These are phyloP conservation scores for Alternaria arborescens DNA, from an alignment of 2,329 filamentous ascomycete genomes.

Conservation along the genomic window DNA sequence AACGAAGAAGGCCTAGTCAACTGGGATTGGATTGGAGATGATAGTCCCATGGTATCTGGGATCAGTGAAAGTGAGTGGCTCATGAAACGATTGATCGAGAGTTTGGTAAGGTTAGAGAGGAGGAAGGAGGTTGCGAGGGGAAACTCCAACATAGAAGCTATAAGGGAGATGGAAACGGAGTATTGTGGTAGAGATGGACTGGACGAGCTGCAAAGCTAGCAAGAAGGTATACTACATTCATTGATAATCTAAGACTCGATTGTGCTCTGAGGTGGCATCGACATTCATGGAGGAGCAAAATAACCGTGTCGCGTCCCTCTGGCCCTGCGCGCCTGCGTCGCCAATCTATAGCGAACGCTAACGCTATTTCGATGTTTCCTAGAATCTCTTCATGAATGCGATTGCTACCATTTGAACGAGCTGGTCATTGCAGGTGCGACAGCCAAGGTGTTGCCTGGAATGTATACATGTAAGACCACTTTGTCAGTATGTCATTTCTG, in stretches of 20 bases:
- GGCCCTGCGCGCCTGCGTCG: not conserved
- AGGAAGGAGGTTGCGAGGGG: conserved; percentile 26
- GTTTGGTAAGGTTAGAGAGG: conserved; percentile 57
- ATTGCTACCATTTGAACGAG: not conserved
- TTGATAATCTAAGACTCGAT: not conserved
- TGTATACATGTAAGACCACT: not conserved
- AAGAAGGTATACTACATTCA: not conserved
- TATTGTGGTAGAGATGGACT: not conserved
- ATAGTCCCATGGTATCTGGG: conserved; percentile 71
- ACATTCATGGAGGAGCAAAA: not conserved
- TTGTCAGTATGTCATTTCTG: not conserved
- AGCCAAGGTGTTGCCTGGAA: not conserved
- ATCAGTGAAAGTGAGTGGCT: conserved; percentile 73
- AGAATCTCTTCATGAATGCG: not conserved
- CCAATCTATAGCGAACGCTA: not conserved
- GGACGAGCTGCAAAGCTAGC: not conserved
- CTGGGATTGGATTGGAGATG: conserved; percentile 77
- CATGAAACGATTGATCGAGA: conserved; percentile 71
- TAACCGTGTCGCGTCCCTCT: not conserved
- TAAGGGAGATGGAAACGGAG: conserved; percentile 10
- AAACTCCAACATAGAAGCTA: not conserved
- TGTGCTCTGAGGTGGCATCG: not conserved
- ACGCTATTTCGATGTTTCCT: not conserved
- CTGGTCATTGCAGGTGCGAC: not conserved
- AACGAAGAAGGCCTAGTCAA: conserved; percentile 68